Evolutionary conservation across 2,329 filamentous ascomycete genomes (phyloP).

Genomic region (Lasiodiplodia sp.): DNA sequence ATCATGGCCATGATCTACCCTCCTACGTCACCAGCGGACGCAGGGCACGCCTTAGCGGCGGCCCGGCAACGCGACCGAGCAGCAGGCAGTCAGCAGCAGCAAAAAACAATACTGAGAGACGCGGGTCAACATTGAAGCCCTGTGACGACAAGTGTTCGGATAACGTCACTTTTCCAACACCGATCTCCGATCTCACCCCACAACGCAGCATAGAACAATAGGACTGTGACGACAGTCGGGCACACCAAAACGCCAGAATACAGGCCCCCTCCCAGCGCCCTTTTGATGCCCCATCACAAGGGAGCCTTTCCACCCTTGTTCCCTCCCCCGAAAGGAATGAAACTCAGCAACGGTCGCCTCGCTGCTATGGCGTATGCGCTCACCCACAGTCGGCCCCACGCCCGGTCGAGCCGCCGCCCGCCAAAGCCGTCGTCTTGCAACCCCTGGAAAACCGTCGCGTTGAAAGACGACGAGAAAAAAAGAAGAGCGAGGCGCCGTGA

Average conservation of each 20-base stretch:
- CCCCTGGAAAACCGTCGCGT: neutral
- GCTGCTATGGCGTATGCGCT: neutral
- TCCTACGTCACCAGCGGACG: neutral
- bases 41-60: neutral
- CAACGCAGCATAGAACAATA: neutral
- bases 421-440: neutral
- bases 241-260: neutral
- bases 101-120: neutral
- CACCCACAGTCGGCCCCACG: neutral
- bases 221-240: neutral
- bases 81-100: neutral
- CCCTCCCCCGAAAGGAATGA: neutral
- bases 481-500: neutral
- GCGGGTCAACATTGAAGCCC: neutral
- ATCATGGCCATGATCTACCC: neutral
- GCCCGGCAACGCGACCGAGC: neutral
- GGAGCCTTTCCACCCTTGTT: neutral
- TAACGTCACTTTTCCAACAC: neutral
- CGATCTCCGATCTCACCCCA: slow-evolving; percentile 1
- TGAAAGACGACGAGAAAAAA: neutral
- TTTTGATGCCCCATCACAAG: neutral
- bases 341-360: neutral
- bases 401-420: neutral
- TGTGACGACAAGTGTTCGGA: neutral
- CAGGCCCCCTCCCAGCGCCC: neutral